These are phyloP conservation scores for Carpinus viminea DNA, from an alignment of 306 rosid genomes.

Conservation along the genomic window DNA sequence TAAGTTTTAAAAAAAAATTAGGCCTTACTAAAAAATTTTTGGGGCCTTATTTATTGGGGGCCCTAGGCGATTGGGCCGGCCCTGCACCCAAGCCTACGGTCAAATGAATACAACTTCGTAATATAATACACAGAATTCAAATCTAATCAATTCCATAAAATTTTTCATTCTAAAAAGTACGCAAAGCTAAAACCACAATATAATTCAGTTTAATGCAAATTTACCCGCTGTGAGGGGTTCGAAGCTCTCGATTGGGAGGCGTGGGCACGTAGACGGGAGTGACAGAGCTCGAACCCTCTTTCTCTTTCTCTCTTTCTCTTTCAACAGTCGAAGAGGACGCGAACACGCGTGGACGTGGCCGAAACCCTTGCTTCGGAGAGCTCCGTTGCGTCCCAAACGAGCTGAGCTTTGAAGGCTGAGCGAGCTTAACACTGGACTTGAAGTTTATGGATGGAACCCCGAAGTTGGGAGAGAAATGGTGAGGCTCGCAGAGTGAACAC, in stretches of 20 bases:
- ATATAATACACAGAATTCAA: neutral
- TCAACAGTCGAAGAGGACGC: slow-evolving; percentile 18
- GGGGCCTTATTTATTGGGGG: no score
- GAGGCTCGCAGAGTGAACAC: slow-evolving; percentile 27
- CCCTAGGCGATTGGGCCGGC: no score
- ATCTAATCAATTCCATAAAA: neutral
- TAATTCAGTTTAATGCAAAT: neutral
- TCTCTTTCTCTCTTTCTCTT: neutral
- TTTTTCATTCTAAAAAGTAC: no score
- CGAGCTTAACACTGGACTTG: slow-evolving; percentile 15
- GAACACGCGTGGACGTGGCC: slow-evolving; percentile 16
- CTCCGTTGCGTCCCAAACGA: slow-evolving; percentile 7
- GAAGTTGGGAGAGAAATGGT: slow-evolving; percentile 24
- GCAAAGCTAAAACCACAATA: neutral
- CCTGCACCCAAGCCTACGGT: neutral
- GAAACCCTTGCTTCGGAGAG: slow-evolving; percentile 27
- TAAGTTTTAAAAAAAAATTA: no score
- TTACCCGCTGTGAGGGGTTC: slow-evolving; percentile 98
- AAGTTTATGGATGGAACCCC: slow-evolving; percentile 16
- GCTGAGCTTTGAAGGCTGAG: slow-evolving; percentile 17
- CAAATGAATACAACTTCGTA: neutral
- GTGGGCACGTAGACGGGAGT: slow-evolving; percentile 61
- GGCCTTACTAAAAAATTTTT: no score
- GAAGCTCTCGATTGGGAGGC: slow-evolving; percentile 67
- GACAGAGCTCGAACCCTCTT: slow-evolving; percentile 25